phyloP scores from a whole-genome alignment of 495 filamentous ascomycete species.

The Tuber umbilicatum region DNA sequence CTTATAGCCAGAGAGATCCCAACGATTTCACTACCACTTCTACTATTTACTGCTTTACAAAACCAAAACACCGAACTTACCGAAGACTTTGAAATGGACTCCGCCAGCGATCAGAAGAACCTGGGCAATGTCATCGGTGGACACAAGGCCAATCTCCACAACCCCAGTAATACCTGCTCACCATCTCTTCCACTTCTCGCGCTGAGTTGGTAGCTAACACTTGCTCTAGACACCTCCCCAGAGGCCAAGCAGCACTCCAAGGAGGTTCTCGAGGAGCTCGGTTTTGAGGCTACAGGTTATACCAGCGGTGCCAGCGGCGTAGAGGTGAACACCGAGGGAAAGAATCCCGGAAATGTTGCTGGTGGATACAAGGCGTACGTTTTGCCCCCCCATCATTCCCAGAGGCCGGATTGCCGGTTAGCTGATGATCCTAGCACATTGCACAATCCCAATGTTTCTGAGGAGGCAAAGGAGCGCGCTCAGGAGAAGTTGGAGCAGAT shows the following conservation, averaged over 20 bases:
- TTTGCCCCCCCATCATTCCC: neutral
- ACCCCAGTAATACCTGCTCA: constrained; percentile 44
- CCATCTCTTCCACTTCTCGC: neutral
- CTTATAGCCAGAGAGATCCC: neutral
- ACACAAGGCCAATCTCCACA: constrained; percentile 49
- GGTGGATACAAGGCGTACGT: constrained; percentile 47
- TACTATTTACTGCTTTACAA: constrained; percentile 1
- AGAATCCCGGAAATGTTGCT: constrained; percentile 46
- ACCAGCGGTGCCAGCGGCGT: constrained; percentile 32
- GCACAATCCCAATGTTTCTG: constrained; percentile 48
- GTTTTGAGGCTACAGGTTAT: constrained; percentile 28
- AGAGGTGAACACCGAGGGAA: constrained; percentile 33
- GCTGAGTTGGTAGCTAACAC: constrained; percentile 3
- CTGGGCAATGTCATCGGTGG: constrained; percentile 47
- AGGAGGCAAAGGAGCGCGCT: constrained; percentile 48
- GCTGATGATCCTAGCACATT: constrained; percentile 33
- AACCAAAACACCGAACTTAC: neutral
- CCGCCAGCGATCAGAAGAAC: constrained; percentile 32
- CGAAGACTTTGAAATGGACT: constrained; percentile 19
- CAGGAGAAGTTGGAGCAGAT: constrained; percentile 43
- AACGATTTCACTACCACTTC: neutral
- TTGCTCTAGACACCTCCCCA: constrained; percentile 44
- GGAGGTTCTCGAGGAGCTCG: constrained; percentile 45
- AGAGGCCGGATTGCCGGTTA: neutral
- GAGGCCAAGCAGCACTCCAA: constrained; percentile 47